Base-by-base conservation (phyloP, 495 filamentous ascomycete species). In the Paragyromitra xinjiangensis region DNA sequence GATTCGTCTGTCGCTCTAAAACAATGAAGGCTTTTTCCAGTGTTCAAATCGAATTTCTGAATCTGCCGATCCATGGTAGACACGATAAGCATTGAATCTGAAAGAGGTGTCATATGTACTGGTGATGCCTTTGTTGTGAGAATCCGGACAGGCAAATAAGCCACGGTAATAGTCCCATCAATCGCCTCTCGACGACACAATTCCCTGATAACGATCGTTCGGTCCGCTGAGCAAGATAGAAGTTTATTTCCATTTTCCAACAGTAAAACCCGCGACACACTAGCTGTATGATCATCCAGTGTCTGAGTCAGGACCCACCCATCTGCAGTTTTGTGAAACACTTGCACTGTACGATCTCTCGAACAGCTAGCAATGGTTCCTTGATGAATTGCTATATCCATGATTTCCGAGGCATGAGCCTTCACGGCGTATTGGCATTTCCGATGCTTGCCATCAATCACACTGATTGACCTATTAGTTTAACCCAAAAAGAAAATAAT, bases 101-200 rank as follows among this genome's bases (percentile, higher is more conserved):
- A 85, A 68, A 89, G 86, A 12, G 90, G 81, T 1, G 90, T 85
- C 90, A 99, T 95, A 0, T 94, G 94, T 0, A 93, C 87, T 16
- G 95, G 96, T 1, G 94, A 93, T 11, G 94, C 88, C 81, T 95
- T 96, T 64, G 97, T 83, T 2, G 90, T 92, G 68, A 98, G 91
- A 14, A 91, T 91, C 78, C 87, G 89, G 4, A 88, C 85, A 39
- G 92, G 90, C 53, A 97, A 84, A 81, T 92, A 97, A 3, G 93
- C 95, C 78, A 73, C 51, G 26, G 73, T 78, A 29, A 76, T n/a
- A n/a, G 78, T 72, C 29, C 81, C 81, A 65, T 75, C 66, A 29
- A 92, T 87, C 9, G 86, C 86, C 45, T 91, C 90, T 19, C 86
- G 86, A 16, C 91, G 88, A 40, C 88, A 89, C 48, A 84, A 81